Evolutionary conservation across 345 rosid genomes (phyloP).

Genomic region (Hypericum androsaemum): DNA sequence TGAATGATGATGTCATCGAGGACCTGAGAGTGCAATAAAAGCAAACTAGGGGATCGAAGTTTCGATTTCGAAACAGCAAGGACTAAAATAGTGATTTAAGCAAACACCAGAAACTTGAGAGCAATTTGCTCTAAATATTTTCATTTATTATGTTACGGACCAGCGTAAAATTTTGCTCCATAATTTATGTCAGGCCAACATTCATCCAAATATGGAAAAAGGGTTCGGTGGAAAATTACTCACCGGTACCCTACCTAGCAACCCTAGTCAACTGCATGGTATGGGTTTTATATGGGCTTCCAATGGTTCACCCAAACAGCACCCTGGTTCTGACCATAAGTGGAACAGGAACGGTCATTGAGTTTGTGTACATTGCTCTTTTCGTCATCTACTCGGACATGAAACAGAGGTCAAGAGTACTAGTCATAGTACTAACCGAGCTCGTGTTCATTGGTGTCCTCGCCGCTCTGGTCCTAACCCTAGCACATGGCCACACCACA

Average conservation of each 20-base stretch:
- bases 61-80: too few relatives aligned
- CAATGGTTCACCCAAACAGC: slow-evolving; percentile 62
- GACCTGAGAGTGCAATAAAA: too few relatives aligned
- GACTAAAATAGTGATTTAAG: too few relatives aligned
- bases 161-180: background rate
- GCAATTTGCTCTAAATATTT: too few relatives aligned
- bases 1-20: too few relatives aligned
- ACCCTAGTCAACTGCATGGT: slow-evolving; percentile 65
- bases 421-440: slow-evolving; percentile 24
- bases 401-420: slow-evolving; percentile 31
- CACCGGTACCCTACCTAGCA: slow-evolving; percentile 68
- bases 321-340: slow-evolving; percentile 63
- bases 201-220: slow-evolving; percentile 57
- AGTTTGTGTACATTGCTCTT: slow-evolving; percentile 37
- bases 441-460: slow-evolving; percentile 26
- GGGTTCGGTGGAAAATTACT: slow-evolving; percentile 67
- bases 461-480: slow-evolving; percentile 27
- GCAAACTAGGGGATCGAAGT: too few relatives aligned
- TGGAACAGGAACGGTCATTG: slow-evolving; percentile 50
- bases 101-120: too few relatives aligned
- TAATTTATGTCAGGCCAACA: slow-evolving; percentile 52
- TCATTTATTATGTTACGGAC: too few relatives aligned
- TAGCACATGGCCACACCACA: slow-evolving; percentile 30
- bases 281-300: slow-evolving; percentile 82
- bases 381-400: slow-evolving; percentile 33